phyloP scores from a whole-genome alignment of 2,329 filamentous ascomycete genomes.

The Phialocephala sp. region DNA sequence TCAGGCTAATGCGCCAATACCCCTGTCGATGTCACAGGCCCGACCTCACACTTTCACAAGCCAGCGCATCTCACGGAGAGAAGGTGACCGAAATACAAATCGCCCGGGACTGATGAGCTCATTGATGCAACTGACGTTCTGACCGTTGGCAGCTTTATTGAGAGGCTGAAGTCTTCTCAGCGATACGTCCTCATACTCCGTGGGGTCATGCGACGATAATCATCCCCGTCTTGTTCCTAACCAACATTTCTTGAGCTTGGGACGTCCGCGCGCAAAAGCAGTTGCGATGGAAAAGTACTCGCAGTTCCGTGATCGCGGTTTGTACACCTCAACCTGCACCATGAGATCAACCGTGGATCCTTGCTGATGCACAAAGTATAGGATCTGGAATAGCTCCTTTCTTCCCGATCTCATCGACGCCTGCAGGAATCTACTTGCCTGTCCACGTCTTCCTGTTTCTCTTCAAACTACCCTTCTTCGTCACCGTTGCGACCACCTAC shows the following conservation, averaged over 20 bases:
- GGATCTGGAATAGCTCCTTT: slow-evolving; percentile 97
- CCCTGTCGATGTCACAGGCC: neutral
- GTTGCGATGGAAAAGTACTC: slow-evolving; percentile 74
- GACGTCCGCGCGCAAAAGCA: slow-evolving; percentile 14
- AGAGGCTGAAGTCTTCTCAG: neutral
- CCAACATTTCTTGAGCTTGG: slow-evolving; percentile 6
- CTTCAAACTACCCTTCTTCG: slow-evolving; percentile 79
- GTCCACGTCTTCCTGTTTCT: slow-evolving; percentile 76
- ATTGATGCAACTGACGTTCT: slow-evolving; percentile 3
- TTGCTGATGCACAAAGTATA: slow-evolving; percentile 48
- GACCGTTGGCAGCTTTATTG: neutral
- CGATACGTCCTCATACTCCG: neutral
- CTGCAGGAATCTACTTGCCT: slow-evolving; percentile 66
- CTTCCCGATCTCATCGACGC: slow-evolving; percentile 75
- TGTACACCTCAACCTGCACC: slow-evolving; percentile 21
- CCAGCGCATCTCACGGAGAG: neutral
- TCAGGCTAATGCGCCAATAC: neutral
- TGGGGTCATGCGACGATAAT: slow-evolving; percentile 24
- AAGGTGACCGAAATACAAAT: slow-evolving; percentile 9
- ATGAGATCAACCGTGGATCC: slow-evolving; percentile 15
- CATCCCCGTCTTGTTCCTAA: neutral
- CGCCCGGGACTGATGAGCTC: neutral
- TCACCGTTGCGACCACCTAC: slow-evolving; percentile 71
- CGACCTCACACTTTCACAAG: neutral
- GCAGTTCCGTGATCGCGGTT: slow-evolving; percentile 76